Conservation (phyloP, 2,329 filamentous ascomycete species). For the Colletotrichum chlorophyti region DNA sequence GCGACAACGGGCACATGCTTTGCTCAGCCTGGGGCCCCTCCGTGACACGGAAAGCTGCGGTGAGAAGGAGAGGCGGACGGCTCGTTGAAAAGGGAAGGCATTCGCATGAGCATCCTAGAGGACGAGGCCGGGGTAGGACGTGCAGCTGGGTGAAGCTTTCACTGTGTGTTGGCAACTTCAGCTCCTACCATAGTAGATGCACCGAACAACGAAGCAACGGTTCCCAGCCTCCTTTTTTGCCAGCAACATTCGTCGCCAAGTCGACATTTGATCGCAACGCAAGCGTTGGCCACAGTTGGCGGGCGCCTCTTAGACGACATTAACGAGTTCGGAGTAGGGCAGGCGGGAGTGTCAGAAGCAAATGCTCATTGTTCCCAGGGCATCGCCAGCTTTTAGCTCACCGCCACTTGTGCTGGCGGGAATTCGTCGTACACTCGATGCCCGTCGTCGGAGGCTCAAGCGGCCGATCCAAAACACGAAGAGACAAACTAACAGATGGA, state of each 20-base stretch:
- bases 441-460: constrained; percentile 5
- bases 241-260: neutral
- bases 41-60: constrained; percentile 4
- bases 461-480: neutral
- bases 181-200: constrained; percentile 1
- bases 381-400: constrained; percentile 16
- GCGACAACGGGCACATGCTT: neutral
- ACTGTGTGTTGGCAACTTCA: neutral
- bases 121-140: neutral
- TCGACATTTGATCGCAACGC: constrained; percentile 4
- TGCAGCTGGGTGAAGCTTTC: neutral
- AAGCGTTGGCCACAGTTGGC: neutral
- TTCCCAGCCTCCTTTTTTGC: constrained; percentile 10
- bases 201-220: constrained; percentile 20
- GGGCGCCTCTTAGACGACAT: no score
- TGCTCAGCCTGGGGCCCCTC: neutral
- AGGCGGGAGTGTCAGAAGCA: no score
- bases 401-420: constrained; percentile 28
- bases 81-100: constrained; percentile 19
- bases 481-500: neutral
- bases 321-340: no score
- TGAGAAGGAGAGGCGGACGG: neutral
- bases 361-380: constrained; percentile 13
- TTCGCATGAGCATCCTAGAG: constrained; percentile 18
- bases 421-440: no score